Evolutionary conservation across 805 yeast species (phyloP), one percentile per base, ranked within the genome.

Genomic region (Maudiozyma serrabonitensis): DNA sequence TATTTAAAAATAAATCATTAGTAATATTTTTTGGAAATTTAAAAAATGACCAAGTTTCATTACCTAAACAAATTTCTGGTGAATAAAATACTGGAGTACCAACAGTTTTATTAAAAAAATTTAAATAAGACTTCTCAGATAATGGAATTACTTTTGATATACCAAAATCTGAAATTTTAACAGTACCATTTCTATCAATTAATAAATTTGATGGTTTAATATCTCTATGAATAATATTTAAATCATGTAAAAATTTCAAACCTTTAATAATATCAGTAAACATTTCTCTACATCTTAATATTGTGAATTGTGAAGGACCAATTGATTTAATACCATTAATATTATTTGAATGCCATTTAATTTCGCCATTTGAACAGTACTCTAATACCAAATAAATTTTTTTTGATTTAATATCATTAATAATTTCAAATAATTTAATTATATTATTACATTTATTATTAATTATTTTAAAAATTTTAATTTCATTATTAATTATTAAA

Each of bases 51-150:
- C 53, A 50, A 3, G 64, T 58, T 21, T 61, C 64, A 35, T 60
- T 64, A 0, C 86, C 81, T 48, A 75, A 74, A 62, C 96, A 90
- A 44, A 90, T 73, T 63, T 93, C 99, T 0, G 96, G 96, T 0
- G 98, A 95, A 60, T 89, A 83, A 65, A 91, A 91, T 0, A 96
- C 97, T 1, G 98, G 98, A 0, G 98, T 91, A 5, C 98, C 99
- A 0, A 95, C 98, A 0, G 98, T 91, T 66, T 90, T 91, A 1
- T 96, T 95, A 53, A 91, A 72, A 58, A 91, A 97, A 49, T 81
- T 70, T 53, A 89, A 96, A 15, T 35, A 16, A 6, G 6, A 6
- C 55, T 78, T 73, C 4, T 46, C 53, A 6, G 43, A 44, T 58
- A 3, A 74, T 12, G 40, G 41, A 4, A 51, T 37, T 35, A 47